Conservation (phyloP, 768 basidiomycete species). For the Rhizopogon sp. region DNA sequence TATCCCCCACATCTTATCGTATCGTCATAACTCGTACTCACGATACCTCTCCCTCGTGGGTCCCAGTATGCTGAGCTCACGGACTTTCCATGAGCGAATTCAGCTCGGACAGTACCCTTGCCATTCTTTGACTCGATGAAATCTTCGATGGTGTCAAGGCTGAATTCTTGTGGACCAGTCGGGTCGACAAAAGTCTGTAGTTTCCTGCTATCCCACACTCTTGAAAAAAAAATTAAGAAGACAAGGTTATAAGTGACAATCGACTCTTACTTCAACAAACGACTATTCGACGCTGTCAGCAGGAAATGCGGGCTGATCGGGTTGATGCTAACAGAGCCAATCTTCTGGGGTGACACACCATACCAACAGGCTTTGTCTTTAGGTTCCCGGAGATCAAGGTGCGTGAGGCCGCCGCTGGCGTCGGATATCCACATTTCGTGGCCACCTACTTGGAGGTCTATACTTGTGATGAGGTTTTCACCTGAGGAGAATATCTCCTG, state of each 20-base stretch:
- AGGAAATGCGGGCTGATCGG: constrained; percentile 61
- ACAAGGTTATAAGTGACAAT: neutral
- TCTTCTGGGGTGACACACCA: constrained; percentile 63
- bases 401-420: constrained; percentile 62
- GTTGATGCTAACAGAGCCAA: constrained; percentile 78
- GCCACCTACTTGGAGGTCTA: constrained; percentile 65
- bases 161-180: constrained; percentile 24
- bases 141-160: constrained; percentile 40
- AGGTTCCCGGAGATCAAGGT: constrained; percentile 67
- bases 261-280: constrained; percentile 55
- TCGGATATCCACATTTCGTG: constrained; percentile 87
- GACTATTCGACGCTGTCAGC: constrained; percentile 73
- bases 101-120: constrained; percentile 51
- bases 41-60: constrained; percentile 68
- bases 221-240: constrained; percentile 20
- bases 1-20: constrained; percentile 55
- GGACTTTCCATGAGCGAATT: constrained; percentile 69
- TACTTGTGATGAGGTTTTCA: constrained; percentile 60
- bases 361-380: constrained; percentile 55
- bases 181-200: constrained; percentile 35
- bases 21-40: constrained; percentile 86
- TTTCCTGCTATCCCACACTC: constrained; percentile 80
- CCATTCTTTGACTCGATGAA: constrained; percentile 50
- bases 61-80: constrained; percentile 88
- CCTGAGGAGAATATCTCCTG: constrained; percentile 57